Evolutionary conservation across 177 flowering plant species (phyloP).

Genomic region (Vitis hybrid): DNA sequence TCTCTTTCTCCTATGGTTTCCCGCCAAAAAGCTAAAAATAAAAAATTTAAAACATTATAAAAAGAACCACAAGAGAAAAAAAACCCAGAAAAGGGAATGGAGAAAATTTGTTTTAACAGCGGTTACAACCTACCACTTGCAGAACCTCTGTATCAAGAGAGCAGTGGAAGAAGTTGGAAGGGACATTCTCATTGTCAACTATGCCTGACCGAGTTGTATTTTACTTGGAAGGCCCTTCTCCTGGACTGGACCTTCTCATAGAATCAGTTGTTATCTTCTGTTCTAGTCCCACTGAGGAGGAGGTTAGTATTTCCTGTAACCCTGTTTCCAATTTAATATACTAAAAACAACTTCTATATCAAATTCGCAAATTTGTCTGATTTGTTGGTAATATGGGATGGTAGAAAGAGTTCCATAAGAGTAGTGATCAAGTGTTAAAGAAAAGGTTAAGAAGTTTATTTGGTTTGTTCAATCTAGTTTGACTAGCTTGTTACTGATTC

Average conservation of each 20-base stretch:
- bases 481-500: not conserved
- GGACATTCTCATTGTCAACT: conserved; percentile 59
- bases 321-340: not conserved
- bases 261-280: conserved; percentile 51
- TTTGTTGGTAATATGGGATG: not conserved
- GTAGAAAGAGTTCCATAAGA: not conserved
- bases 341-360: too few relatives aligned
- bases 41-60: too few relatives aligned
- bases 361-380: not conserved
- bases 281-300: conserved; percentile 22
- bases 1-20: not conserved
- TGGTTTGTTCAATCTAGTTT: not conserved
- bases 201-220: conserved; percentile 60
- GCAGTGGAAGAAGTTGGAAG: conserved; percentile 70
- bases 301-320: conserved; percentile 29
- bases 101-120: conserved; percentile 1
- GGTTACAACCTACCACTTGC: conserved; percentile 12
- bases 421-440: not conserved
- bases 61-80: too few relatives aligned
- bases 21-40: too few relatives aligned
- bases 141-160: conserved; percentile 56
- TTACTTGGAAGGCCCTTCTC: conserved; percentile 88
- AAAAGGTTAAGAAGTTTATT: not conserved
- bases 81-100: too few relatives aligned
- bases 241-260: conserved; percentile 74